Base-by-base conservation (phyloP, 495 filamentous ascomycete genomes). In the Xylaria flabelliformis region DNA sequence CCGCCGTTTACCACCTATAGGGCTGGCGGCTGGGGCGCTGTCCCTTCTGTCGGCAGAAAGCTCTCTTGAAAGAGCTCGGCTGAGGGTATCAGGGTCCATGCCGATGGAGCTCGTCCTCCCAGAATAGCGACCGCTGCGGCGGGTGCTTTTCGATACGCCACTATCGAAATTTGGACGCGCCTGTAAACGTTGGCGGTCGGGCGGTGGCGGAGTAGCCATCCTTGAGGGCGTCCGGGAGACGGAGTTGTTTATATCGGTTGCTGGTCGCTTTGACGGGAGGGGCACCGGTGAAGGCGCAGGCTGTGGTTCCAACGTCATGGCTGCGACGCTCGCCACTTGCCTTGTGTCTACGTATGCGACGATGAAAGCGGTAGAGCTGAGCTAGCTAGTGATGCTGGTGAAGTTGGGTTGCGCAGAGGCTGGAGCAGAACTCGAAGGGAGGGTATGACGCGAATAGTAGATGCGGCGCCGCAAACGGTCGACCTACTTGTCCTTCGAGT, bases 1-100 rank as follows among this genome's bases (percentile, higher is more conserved):
- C 76, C 94, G 94, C 59, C 94, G 88, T 80, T 97, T 97, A 75
- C 94, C 87, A 75, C 94, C 87, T 82, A 90, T 94, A 17, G 94
- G 94, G 79, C 93, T 97, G 15, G 88, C 89, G 59, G 85, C 89
- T 0, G 93, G 91, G 17, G 93, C 93, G 62, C 88, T 86, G 62
- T 95, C 91, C 73, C 91, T 83, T 65, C 76, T 81, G 70, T 58
- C 82, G 62, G 32, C 70, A 67, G 69, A 82, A 15, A 72, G 80
- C 80, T 73, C 79, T 59, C 70, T 77, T 41, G 74, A 81, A 50
- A 70, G 80, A 69, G 74, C 75, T 72, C 74, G 81, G 67, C 61
- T 80, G 73, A 63, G 79, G 17, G 17, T 74, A 36, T 84, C 83
- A 7, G 79, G 76, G 58, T 85, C 82, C 42, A 85, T 67, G 10